Base-by-base conservation (phyloP, 257 asterid genomes). In the Penstemon newberryi region DNA sequence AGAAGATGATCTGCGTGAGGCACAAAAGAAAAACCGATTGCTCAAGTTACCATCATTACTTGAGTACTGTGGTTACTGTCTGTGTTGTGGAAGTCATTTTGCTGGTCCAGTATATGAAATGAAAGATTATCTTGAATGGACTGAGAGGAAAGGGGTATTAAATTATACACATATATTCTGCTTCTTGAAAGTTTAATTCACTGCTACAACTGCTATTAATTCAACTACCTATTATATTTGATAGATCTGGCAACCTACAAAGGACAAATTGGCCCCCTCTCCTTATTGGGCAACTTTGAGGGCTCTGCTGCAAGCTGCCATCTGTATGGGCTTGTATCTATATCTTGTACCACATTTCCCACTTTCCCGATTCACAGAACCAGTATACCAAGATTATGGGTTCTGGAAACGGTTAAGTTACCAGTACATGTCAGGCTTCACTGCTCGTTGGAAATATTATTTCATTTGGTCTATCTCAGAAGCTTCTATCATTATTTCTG, bases 61-160 rank as follows among this genome's bases (percentile, higher is more conserved):
- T 18, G 98, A 94, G 74, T 94, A 94, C 71, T 18, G 55, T 61
- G 99, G 98, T 56, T 91, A 81, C 72, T 94, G 99, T 77, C 90
- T 94, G 59, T 91, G 96, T 71, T 91, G 99, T 62, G 99, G 97
- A 74, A 94, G 93, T 72, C 99, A 94, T 84, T 91, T 94, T 85
- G 99, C 99, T 50, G 99, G 99, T 75, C 99, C 99, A 42, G 98
- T 94, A 42, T 94, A 77, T 75, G 99, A 94, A 79, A 89, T 94
- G 89, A 88, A 90, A 71, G 96, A 88, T 77, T 92, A 92, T 83
- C 87, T 92, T 65, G 90, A 92, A 49, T 92, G 98, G 98, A 87
- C 90, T 0, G 95, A 83, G 79, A 82, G 89, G 75, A 85, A 84
- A 85, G 98, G 98, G 86, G 98, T 91, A 80, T 69, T 82, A 70